Conservation (phyloP, 306 rosid species). For the Sicyos edulis region DNA sequence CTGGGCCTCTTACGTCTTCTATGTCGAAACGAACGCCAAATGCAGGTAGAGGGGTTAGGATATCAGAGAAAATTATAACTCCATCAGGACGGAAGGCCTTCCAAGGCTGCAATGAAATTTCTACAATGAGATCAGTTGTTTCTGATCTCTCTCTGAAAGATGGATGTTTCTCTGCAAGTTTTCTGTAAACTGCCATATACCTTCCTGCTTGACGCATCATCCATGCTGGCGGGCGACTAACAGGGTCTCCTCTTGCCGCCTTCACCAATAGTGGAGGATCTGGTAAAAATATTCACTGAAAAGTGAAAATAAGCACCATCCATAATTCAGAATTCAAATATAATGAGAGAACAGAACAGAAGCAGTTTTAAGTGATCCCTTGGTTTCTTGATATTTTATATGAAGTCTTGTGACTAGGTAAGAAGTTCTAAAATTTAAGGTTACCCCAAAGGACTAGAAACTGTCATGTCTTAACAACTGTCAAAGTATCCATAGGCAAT, state of each 20-base stretch:
- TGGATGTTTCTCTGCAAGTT: constrained; percentile 92
- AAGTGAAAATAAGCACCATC: constrained; percentile 19
- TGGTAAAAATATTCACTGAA: constrained; percentile 28
- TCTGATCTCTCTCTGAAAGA: constrained; percentile 98
- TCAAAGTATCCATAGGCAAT: neutral
- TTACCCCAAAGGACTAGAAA: neutral
- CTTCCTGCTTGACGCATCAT: constrained; percentile 99
- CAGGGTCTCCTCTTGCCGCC: constrained; percentile 90
- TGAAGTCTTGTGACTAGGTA: neutral
- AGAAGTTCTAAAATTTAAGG: neutral
- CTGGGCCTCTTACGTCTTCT: constrained; percentile 88
- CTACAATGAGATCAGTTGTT: constrained; percentile 94
- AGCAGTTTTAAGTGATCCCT: too few relatives aligned
- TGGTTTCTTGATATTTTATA: too few relatives aligned
- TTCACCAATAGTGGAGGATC: constrained; percentile 94
- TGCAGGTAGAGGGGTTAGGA: constrained; percentile 94
- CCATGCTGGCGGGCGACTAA: constrained; percentile 96
- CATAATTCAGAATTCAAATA: constrained; percentile 18
- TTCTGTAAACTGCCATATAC: constrained; percentile 91
- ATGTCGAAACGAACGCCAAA: constrained; percentile 89
- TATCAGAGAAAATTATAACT: constrained; percentile 91
- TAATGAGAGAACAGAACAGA: neutral
- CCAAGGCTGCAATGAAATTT: constrained; percentile 99
- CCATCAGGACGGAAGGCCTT: constrained; percentile 94
- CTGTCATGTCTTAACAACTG: constrained; percentile 7